Percentiles rank a stretch among this genome's conserved stretches.
Conservation (phyloP, 2,329 filamentous ascomycete species). For the Geoglossum cookeanum region DNA sequence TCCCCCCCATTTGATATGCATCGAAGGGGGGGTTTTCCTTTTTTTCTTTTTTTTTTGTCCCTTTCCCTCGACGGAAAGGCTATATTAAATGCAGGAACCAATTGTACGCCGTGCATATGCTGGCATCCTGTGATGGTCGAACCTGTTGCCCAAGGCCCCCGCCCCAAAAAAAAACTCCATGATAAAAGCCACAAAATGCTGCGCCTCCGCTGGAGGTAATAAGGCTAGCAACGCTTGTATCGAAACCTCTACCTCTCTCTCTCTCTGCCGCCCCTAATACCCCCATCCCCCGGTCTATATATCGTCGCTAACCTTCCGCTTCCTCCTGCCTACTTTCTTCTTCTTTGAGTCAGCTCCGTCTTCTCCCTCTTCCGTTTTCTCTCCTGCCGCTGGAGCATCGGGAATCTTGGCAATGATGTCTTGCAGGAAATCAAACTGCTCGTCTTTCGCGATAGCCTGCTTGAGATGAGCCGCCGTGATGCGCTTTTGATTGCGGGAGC, state of each 20-base stretch:
- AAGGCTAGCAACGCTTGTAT: neutral
- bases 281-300: neutral
- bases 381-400: slow-evolving; percentile 31
- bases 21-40: too few species aligned
- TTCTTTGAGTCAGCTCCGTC: slow-evolving; percentile 28
- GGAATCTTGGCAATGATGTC: slow-evolving; percentile 81
- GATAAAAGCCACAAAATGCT: neutral
- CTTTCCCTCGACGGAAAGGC: neutral
- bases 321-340: slow-evolving; percentile 11
- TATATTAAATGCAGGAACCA: neutral
- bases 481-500: slow-evolving; percentile 66
- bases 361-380: slow-evolving; percentile 26
- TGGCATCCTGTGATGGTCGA: neutral
- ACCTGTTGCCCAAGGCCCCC: neutral
- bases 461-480: slow-evolving; percentile 86
- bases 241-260: neutral
- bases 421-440: slow-evolving; percentile 82
- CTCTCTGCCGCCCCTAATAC: neutral
- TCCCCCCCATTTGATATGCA: too few species aligned
- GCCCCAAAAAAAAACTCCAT: neutral
- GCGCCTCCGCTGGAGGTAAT: neutral
- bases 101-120: slow-evolving; percentile 1
- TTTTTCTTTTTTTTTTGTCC: too few species aligned
- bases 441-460: slow-evolving; percentile 68
- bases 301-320: slow-evolving; percentile 6